Evolutionary conservation across 1,139 yeast genomes (phyloP).

Genomic region (Kluyveromyces sp.): DNA sequence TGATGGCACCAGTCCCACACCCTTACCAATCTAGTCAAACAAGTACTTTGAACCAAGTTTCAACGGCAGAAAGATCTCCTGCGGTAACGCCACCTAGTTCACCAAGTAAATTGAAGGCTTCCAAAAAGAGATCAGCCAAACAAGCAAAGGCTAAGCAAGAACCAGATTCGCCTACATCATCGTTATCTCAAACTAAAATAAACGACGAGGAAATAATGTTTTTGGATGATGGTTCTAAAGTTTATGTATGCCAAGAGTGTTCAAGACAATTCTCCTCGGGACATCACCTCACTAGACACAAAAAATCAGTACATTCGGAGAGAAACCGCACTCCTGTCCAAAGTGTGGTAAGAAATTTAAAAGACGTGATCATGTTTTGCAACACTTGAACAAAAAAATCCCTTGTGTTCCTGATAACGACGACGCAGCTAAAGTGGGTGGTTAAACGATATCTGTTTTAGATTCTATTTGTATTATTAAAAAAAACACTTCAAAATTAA

Average conservation of each 20-base stretch:
- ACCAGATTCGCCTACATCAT: slow-evolving; percentile 9
- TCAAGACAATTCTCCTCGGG: slow-evolving; percentile 31
- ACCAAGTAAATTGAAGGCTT: slow-evolving; percentile 6
- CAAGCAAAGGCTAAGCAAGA: slow-evolving; percentile 1
- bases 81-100: slow-evolving; percentile 14
- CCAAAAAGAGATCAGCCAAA: neutral
- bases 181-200: slow-evolving; percentile 10
- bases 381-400: slow-evolving; percentile 31
- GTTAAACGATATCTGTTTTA: neutral
- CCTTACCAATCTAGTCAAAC: slow-evolving; percentile 14
- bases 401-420: slow-evolving; percentile 20
- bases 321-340: slow-evolving; percentile 32
- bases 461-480: neutral
- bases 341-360: slow-evolving; percentile 32
- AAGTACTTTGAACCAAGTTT: slow-evolving; percentile 19
- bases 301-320: slow-evolving; percentile 32
- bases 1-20: slow-evolving; percentile 15
- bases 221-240: slow-evolving; percentile 27
- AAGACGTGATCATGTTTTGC: slow-evolving; percentile 32
- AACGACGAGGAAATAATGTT: slow-evolving; percentile 26
- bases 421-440: slow-evolving; percentile 1
- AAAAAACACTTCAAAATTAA: neutral
- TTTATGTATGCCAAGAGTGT: slow-evolving; percentile 31
- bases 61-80: slow-evolving; percentile 15
- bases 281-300: slow-evolving; percentile 32